Evolutionary conservation across 148 eudicot species (phyloP), one percentile per base, ranked within the genome.

Genomic region (Nepenthes gracilis): DNA sequence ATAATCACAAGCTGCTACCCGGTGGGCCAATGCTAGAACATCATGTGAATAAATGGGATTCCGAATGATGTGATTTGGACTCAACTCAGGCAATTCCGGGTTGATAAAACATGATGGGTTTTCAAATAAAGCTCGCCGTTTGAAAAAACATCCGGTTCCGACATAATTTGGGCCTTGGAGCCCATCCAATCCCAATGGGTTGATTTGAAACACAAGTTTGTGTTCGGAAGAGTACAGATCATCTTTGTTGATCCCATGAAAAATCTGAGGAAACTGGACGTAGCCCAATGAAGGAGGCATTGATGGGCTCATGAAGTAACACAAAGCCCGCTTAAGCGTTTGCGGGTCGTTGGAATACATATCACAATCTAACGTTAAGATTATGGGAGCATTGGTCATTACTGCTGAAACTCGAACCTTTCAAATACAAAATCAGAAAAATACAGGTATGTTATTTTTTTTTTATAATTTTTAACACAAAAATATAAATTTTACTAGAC

Each of bases 331-430:
- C 33, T 60, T 84, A 32, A 82, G 57, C 4, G 96, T 85, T 70
- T 53, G 56, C 34, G 96, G 90, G 66, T 91, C 96, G 2, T 87
- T 91, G 0, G 97, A 91, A 58, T 74, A 77, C 75, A 76, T 83
- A 68, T 91, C 97, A 45, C 97, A 91, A 35, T 91, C 97, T 54
- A 87, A 58, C 14, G 83, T 80, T 52, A 91, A 62, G 8, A 91
- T 48, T 33, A 91, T 61, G 1, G 97, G 96, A 1, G 96, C 92
- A 73, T 87, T 91, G 57, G 90, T 83, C 84, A 91, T 74, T 7
- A 60, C 49, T 12, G 79, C 86, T 33, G 97, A 91, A 32, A 85
- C 96, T 49, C 97, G 97, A 54, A 91, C 75, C 90, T 85, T 45
- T 63, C 36, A 14, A 58, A 37, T 12, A 6, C 5, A 11, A 47